Conservation (phyloP, 2,329 filamentous ascomycete genomes). For the Fusarium sororula region DNA sequence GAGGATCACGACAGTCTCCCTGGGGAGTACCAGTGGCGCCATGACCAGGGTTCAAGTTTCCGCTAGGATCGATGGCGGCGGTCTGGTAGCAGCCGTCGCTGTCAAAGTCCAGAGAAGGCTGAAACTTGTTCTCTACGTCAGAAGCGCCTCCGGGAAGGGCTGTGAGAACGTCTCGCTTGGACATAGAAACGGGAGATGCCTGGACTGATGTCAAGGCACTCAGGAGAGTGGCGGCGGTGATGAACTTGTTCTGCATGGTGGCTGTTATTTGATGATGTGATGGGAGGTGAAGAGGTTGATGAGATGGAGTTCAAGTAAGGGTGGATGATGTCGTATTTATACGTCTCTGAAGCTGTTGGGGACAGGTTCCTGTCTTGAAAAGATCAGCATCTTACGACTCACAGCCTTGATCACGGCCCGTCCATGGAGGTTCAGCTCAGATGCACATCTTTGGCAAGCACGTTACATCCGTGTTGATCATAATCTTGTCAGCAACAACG, state of each 20-base stretch:
- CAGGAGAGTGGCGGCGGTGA: constrained; percentile 24
- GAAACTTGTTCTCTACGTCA: constrained; percentile 47
- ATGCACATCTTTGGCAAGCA: not conserved
- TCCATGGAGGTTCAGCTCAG: not conserved
- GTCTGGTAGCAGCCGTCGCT: constrained; percentile 56
- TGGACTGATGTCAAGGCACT: constrained; percentile 29
- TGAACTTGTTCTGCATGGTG: constrained; percentile 29
- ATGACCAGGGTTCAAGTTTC: constrained; percentile 44
- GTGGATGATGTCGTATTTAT: not conserved
- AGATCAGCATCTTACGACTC: not conserved
- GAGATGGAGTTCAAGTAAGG: not conserved
- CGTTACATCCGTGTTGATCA: constrained; percentile 1
- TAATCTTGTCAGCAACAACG: not conserved
- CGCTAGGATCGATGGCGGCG: constrained; percentile 53
- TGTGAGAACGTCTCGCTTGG: constrained; percentile 40
- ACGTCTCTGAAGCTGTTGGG: not conserved
- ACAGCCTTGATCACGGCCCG: not conserved
- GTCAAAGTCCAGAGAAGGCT: constrained; percentile 53
- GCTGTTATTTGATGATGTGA: not conserved
- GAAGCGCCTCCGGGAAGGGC: constrained; percentile 47
- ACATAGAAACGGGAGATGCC: constrained; percentile 19
- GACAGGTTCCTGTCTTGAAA: not conserved
- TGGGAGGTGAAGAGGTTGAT: not conserved
- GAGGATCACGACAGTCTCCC: constrained; percentile 44
- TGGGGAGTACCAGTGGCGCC: constrained; percentile 42